phyloP scores from a whole-genome alignment of 2,329 filamentous ascomycete species.

The Aspergillus unguis region DNA sequence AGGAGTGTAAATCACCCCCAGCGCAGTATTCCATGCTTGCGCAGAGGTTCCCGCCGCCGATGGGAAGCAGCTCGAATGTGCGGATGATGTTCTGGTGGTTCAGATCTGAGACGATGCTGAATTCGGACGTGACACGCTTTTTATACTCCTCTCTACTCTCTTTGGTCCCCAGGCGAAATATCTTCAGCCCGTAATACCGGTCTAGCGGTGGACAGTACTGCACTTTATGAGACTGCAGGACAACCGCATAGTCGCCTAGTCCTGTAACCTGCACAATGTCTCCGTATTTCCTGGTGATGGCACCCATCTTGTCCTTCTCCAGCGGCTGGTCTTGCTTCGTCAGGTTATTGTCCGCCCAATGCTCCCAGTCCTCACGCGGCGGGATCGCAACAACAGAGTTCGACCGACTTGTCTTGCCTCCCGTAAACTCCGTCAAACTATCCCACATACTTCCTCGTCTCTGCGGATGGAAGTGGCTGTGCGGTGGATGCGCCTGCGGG shows the following conservation, averaged over 20 bases:
- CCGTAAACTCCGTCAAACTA: not conserved
- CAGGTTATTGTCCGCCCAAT: not conserved
- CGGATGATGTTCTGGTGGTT: not conserved
- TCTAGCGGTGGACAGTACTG: not conserved
- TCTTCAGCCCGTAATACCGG: not conserved
- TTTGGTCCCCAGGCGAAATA: not conserved
- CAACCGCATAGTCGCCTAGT: not conserved
- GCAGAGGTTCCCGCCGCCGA: not conserved
- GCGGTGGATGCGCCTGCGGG: not conserved
- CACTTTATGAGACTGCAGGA: not conserved
- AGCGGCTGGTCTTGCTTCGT: not conserved
- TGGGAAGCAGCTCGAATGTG: not conserved
- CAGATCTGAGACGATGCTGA: not conserved
- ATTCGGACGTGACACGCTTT: not conserved
- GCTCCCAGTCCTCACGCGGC: not conserved
- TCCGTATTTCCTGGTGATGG: not conserved
- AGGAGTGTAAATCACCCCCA: not conserved
- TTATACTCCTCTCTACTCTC: not conserved
- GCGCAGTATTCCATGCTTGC: constrained; percentile 1
- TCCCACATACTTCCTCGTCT: not conserved
- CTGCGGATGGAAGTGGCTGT: not conserved
- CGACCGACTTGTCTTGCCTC: not conserved
- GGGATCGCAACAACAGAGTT: not conserved
- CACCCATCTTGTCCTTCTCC: not conserved
- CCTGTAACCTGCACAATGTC: not conserved